Conservation (phyloP, 441 rosid genomes). For the Rhodomyrtus psidioides region DNA sequence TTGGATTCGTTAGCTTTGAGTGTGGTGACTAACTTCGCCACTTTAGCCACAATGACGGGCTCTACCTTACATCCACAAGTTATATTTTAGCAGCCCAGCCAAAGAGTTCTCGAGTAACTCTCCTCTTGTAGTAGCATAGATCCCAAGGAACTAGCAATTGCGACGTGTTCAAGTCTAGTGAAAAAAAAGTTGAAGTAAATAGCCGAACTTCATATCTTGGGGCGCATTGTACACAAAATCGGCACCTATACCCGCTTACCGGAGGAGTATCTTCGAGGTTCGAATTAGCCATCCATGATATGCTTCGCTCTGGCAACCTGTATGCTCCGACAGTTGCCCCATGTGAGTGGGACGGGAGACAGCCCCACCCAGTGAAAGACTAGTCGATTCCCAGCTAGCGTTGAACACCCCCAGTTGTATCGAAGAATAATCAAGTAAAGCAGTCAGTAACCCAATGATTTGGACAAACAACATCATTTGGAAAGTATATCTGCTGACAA, state of each 20-base stretch:
- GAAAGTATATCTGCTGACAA: neutral
- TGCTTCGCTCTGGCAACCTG: neutral
- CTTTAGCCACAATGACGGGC: neutral
- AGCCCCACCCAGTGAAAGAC: neutral
- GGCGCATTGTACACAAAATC: neutral
- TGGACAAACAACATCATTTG: neutral
- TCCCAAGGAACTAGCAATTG: neutral
- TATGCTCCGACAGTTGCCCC: neutral
- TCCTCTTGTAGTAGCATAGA: neutral
- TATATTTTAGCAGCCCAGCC: neutral
- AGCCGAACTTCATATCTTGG: neutral
- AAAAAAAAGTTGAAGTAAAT: too few relatives aligned
- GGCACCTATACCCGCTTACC: neutral
- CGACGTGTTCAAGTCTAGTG: neutral
- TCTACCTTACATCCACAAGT: neutral
- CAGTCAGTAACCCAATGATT: neutral
- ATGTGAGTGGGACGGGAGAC: neutral
- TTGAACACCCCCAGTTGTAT: neutral
- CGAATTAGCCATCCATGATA: neutral
- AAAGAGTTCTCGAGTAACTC: neutral
- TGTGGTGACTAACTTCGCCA: neutral
- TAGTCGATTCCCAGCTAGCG: neutral
- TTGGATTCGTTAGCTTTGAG: neutral
- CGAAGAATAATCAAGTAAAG: neutral
- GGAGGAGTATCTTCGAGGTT: neutral